These are phyloP conservation scores for Cucurbita argyrosperma DNA, from an alignment of 306 rosid genomes.

Conservation along the genomic window DNA sequence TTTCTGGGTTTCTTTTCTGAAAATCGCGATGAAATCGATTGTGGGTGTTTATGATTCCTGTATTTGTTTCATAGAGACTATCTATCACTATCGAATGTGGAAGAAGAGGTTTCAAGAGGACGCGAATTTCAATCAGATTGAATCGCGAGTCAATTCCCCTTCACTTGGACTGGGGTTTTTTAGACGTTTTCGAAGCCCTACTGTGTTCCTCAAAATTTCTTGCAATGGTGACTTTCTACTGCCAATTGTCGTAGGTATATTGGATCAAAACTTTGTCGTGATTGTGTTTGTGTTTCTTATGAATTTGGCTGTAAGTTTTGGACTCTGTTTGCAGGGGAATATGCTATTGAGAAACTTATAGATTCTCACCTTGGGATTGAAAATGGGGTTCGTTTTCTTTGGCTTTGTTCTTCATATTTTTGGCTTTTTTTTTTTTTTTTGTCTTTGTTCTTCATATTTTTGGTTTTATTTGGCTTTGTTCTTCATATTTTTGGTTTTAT, in stretches of 20 bases:
- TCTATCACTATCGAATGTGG: constrained; percentile 57
- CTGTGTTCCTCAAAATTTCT: constrained; percentile 85
- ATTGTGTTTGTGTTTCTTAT: background rate
- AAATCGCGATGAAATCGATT: background rate
- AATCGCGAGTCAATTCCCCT: constrained; percentile 14
- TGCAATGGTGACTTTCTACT: constrained; percentile 82
- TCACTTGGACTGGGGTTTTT: constrained; percentile 36
- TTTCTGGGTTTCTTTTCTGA: background rate
- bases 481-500: background rate
- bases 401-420: background rate
- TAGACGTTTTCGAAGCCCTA: constrained; percentile 67
- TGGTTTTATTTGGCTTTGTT: background rate
- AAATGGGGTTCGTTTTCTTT: constrained; percentile 31
- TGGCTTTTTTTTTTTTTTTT: too few species aligned
- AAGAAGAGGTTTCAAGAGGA: constrained; percentile 45
- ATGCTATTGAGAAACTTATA: constrained; percentile 67
- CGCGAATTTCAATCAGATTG: constrained; percentile 13
- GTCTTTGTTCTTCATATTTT: background rate
- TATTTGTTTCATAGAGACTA: constrained; percentile 46
- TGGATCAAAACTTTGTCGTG: background rate
- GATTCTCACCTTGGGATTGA: constrained; percentile 38
- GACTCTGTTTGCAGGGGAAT: constrained; percentile 41
- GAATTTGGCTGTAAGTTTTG: background rate
- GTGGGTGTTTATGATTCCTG: background rate
- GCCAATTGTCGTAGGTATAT: constrained; percentile 89